Conservation (phyloP, 2,329 filamentous ascomycete genomes). For the Annulohypoxylon truncatum region DNA sequence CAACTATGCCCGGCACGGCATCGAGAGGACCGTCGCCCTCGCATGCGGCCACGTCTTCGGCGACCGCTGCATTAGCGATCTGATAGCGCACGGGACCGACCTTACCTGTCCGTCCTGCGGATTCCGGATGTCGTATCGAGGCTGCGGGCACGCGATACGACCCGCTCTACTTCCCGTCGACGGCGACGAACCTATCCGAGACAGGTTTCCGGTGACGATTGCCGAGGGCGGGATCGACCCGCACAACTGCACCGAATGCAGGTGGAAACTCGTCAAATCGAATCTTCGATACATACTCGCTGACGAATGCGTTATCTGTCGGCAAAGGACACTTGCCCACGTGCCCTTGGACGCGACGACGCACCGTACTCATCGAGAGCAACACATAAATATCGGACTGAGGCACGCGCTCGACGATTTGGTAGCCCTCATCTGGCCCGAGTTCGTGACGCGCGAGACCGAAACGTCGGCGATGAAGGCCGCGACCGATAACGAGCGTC, state of each 20-base stretch:
- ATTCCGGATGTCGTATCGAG: slow-evolving; percentile 40
- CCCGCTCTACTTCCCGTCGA: slow-evolving; percentile 36
- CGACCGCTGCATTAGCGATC: slow-evolving; percentile 40
- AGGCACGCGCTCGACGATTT: slow-evolving; percentile 25
- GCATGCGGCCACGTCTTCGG: slow-evolving; percentile 46
- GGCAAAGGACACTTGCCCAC: slow-evolving; percentile 14
- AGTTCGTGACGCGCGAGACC: slow-evolving; percentile 42
- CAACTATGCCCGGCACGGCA: slow-evolving; percentile 29
- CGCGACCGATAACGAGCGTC: slow-evolving; percentile 35
- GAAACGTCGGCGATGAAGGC: slow-evolving; percentile 29
- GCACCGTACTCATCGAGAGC: slow-evolving; percentile 40
- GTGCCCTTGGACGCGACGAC: slow-evolving; percentile 21
- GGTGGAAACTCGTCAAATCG: slow-evolving; percentile 37
- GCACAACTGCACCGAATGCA: slow-evolving; percentile 42
- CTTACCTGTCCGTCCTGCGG: slow-evolving; percentile 42
- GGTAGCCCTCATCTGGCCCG: slow-evolving; percentile 39
- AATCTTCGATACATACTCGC: slow-evolving; percentile 33
- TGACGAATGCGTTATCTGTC: slow-evolving; percentile 40
- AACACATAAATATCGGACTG: slow-evolving; percentile 35
- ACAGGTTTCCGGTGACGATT: slow-evolving; percentile 43
- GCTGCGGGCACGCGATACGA: slow-evolving; percentile 40
- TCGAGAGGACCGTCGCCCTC: slow-evolving; percentile 42
- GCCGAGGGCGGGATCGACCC: slow-evolving; percentile 40
- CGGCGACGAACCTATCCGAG: slow-evolving; percentile 33
- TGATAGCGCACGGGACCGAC: slow-evolving; percentile 9